Base-by-base conservation (phyloP, 805 yeast species). In the Candida lessepsii region DNA sequence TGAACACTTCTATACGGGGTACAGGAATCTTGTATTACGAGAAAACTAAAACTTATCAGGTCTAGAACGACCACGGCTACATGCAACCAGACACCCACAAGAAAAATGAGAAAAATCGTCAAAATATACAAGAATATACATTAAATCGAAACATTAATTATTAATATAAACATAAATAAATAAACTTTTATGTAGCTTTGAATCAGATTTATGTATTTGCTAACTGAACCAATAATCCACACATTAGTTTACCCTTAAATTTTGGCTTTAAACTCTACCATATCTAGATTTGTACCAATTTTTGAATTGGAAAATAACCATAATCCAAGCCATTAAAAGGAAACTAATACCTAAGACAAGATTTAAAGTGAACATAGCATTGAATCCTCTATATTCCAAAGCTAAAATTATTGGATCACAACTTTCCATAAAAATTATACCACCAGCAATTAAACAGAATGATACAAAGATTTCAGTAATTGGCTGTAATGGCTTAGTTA, bases 311-410 rank as follows among this genome's bases (percentile, higher is more conserved):
- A 88, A 75, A 11, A 89, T 65, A 5, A 68, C 36, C 85, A 87
- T 86, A 44, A 81, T 80, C 95, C 96, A 89, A 1, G 86, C 84
- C 96, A 93, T 89, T 9, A 89, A 45, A 30, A 91, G 67, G 2
- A 91, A 77, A 25, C 84, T 73, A 33, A 80, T 43, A 9, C 98
- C 98, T 43, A 93, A 84, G 44, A 85, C 77, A 26, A 91, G 77
- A 58, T 91, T 93, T 56, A 91, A 76, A 1, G 93, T 86, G 63
- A 93, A 91, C 97, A 93, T 90, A 37, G 97, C 88, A 57, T 70
- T 91, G 45, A 73, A 85, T 44, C 79, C 85, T 0, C 21, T 71
- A 78, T 40, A 58, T 86, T 21, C 86, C 80, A 89, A 71, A 15
- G 87, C 90, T 51, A 78, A 80, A 23, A 93, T 80, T 5, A 86